Evolutionary conservation across 768 basidiomycete species (phyloP), one percentile per base, ranked within the genome.

Genomic region (Kwoniella sp.): DNA sequence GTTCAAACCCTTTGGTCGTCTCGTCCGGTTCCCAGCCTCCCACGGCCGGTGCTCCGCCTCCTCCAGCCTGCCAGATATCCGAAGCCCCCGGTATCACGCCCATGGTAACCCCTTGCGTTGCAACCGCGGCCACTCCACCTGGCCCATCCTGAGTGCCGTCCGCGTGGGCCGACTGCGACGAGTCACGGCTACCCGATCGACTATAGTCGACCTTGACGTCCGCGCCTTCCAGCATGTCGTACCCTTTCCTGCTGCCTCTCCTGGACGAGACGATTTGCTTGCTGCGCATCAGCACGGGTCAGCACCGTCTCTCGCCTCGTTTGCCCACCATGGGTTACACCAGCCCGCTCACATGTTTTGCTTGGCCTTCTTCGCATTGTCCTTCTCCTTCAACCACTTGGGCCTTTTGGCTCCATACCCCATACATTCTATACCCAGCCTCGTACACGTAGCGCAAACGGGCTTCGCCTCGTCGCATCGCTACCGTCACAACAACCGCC

Each of bases 361-460:
- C 34, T 41, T 53, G 73, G 38, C 76, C 77, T 1, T 77, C 75
- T 5, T 62, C 29, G 29, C 59, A 36, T 46, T 49, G 23, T 57
- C 46, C 23, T 72, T 73, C 48, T 77, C 77, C 44, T 77, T 78
- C 56, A 59, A 37, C 63, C 60, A 61, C 23, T 48, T 40, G 5
- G 60, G 60, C n/a, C 60, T 26, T 31, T 61, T 61, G 4, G 34
- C 47, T 20, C 52, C 60, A 33, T 61, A 61, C 25, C 60, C 60
- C 50, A 61, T 46, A 43, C 60, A 61, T 43, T 61, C 56, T 29
- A 61, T 53, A 3, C 60, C 60, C n/a, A 61, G 26, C 22, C 60
- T 32, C 5, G 55, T 28, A 23, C 60, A 61, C 11, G 51, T 57
- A n/a, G 40, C 51, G 28, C 60, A 61, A 8, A 41, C 22, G 9